Percentiles rank a stretch among this genome's conserved stretches.
These are phyloP conservation scores for Heliamphora pulchella DNA, from an alignment of 179 eudicot genomes.

Conservation along the genomic window DNA sequence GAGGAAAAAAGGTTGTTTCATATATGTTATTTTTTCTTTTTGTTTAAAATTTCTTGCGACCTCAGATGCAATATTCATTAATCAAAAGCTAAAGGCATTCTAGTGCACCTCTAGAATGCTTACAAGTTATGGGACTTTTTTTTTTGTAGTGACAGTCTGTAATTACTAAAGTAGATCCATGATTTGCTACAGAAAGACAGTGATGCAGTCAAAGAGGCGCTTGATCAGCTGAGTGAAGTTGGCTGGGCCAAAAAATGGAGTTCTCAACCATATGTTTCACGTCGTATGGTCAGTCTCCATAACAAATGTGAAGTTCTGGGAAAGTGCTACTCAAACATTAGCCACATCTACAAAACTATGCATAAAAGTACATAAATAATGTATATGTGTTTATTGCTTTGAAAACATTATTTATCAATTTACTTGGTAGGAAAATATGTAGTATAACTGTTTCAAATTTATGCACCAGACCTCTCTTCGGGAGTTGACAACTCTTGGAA, in stretches of 20 bases:
- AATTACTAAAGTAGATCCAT: slow-evolving; percentile 9
- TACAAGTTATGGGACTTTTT: too few species aligned
- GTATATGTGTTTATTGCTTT: slow-evolving; percentile 9
- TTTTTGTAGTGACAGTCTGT: too few species aligned
- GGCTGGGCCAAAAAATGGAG: slow-evolving; percentile 98
- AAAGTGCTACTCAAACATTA: slow-evolving; percentile 20
- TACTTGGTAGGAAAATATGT: neutral
- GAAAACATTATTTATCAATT: neutral
- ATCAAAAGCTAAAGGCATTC: too few species aligned
- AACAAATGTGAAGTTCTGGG: slow-evolving; percentile 16
- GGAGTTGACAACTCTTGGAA: slow-evolving; percentile 87
- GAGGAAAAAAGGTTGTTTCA: neutral
- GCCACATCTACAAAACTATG: slow-evolving; percentile 15
- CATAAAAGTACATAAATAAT: slow-evolving; percentile 19
- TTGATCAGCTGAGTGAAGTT: slow-evolving; percentile 66
- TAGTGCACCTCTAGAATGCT: too few species aligned
- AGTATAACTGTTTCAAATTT: slow-evolving; percentile 12
- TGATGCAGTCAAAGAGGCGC: slow-evolving; percentile 84
- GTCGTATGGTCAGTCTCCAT: slow-evolving; percentile 64
- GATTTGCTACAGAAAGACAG: slow-evolving; percentile 71
- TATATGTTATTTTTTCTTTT: neutral
- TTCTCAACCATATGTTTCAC: slow-evolving; percentile 85
- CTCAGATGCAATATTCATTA: too few species aligned
- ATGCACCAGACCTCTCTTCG: slow-evolving; percentile 66
- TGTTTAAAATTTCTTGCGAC: slow-evolving; percentile 1